phyloP scores from a whole-genome alignment of 2,329 filamentous ascomycete genomes.

The Aspergillus melleus region DNA sequence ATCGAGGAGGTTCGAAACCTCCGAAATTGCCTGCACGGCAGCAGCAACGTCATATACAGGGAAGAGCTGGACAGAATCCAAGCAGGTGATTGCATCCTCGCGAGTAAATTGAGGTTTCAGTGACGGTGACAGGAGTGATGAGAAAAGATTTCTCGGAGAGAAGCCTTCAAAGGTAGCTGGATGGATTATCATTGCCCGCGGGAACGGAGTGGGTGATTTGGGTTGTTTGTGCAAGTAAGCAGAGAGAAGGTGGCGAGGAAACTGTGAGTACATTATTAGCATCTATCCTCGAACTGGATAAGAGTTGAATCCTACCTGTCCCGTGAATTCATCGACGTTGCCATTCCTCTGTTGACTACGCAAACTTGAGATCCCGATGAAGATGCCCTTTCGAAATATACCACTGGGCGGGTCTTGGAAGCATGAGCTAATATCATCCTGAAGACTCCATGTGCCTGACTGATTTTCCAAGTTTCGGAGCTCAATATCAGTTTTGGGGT shows the following conservation, averaged over 20 bases:
- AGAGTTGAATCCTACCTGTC: constrained; percentile 26
- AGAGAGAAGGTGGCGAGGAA: constrained; percentile 32
- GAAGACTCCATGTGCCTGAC: constrained; percentile 27
- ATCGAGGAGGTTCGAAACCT: constrained; percentile 31
- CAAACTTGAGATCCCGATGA: constrained; percentile 35
- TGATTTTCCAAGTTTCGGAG: not conserved
- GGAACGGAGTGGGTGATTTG: constrained; percentile 2
- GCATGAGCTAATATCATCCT: constrained; percentile 22
- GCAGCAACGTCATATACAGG: constrained; percentile 33
- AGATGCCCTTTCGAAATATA: constrained; percentile 30
- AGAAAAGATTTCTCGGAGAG: constrained; percentile 31
- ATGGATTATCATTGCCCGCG: constrained; percentile 37
- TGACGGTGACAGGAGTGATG: constrained; percentile 22
- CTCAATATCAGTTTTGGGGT: not conserved
- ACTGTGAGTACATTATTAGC: constrained; percentile 17
- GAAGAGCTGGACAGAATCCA: constrained; percentile 36
- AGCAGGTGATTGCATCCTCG: constrained; percentile 29
- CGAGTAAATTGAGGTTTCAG: constrained; percentile 18
- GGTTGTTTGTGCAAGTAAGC: constrained; percentile 16
- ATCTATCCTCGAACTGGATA: not conserved
- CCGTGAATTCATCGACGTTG: constrained; percentile 29
- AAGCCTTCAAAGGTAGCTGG: constrained; percentile 31
- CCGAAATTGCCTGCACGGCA: constrained; percentile 30
- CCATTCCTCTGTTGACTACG: constrained; percentile 21
- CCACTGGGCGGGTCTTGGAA: constrained; percentile 11